A percentile compares a stretch with the other conserved stretches of the same genome.
These are phyloP conservation scores for Stephanodiscus minutulus DNA, from an alignment of 108 stramenopile genomes.

Conservation along the genomic window DNA sequence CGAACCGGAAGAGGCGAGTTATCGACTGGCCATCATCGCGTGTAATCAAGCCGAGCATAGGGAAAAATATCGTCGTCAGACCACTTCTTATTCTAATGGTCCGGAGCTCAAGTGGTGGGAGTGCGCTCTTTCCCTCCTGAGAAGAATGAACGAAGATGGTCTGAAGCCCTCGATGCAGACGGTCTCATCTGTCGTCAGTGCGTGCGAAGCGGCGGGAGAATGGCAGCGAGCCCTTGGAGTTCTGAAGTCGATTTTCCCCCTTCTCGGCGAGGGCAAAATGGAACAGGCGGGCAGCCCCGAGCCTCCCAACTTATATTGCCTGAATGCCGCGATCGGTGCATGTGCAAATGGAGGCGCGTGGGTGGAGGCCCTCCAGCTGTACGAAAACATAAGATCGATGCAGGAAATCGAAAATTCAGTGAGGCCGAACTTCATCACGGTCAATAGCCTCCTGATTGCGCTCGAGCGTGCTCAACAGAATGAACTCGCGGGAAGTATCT, in stretches of 20 bases:
- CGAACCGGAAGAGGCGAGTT: slow-evolving; percentile 53
- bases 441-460: slow-evolving; percentile 68
- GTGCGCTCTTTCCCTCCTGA: slow-evolving; percentile 61
- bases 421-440: slow-evolving; percentile 65
- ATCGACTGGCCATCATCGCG: slow-evolving; percentile 69
- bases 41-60: slow-evolving; percentile 79
- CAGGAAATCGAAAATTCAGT: slow-evolving; percentile 25
- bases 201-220: slow-evolving; percentile 76
- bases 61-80: slow-evolving; percentile 17
- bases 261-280: slow-evolving; percentile 33
- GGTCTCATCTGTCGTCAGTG: slow-evolving; percentile 68
- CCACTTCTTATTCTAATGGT: not conserved
- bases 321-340: slow-evolving; percentile 75
- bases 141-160: slow-evolving; percentile 73
- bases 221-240: slow-evolving; percentile 82
- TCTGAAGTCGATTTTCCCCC: slow-evolving; percentile 49
- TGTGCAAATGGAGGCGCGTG: slow-evolving; percentile 83
- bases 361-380: slow-evolving; percentile 78
- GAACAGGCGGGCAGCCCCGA: slow-evolving; percentile 9
- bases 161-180: slow-evolving; percentile 63
- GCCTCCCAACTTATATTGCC: slow-evolving; percentile 65
- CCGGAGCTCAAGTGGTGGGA: slow-evolving; percentile 70
- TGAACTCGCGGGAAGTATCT: slow-evolving; percentile 65
- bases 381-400: slow-evolving; percentile 55
- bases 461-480: slow-evolving; percentile 68